Conservation (phyloP, 306 rosid genomes). For the Heteromeles arbutifolia region DNA sequence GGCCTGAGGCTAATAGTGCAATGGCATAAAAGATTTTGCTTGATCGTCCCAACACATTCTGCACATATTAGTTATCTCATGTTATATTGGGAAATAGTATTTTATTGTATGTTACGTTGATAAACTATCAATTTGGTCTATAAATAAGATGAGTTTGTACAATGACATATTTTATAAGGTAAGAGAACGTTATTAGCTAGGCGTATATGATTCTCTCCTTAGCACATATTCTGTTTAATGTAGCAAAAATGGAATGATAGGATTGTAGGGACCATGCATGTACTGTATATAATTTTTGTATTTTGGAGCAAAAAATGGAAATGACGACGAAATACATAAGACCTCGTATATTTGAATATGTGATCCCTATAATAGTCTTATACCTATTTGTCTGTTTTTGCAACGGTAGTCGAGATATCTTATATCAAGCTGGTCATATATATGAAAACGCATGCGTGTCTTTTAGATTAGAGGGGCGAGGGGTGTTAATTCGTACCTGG, state of each 20-base stretch:
- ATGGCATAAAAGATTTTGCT: slow-evolving; percentile 73
- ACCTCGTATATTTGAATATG: too few species aligned
- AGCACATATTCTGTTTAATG: too few species aligned
- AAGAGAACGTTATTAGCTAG: not conserved
- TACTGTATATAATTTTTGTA: too few species aligned
- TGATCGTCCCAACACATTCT: slow-evolving; percentile 82
- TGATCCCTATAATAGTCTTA: too few species aligned
- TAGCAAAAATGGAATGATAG: too few species aligned
- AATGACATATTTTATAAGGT: not conserved
- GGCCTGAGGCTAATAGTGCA: slow-evolving; percentile 87
- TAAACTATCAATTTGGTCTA: not conserved
- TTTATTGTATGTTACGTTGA: not conserved
- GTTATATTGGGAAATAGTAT: not conserved
- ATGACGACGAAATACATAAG: too few species aligned
- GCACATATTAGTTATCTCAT: not conserved
- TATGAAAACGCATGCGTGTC: not conserved
- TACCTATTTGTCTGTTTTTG: too few species aligned
- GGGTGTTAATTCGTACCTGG: slow-evolving; percentile 34
- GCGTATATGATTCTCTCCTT: too few species aligned
- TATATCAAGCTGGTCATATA: too few species aligned
- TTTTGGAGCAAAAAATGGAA: too few species aligned
- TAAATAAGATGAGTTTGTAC: not conserved
- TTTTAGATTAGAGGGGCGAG: not conserved
- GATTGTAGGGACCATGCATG: too few species aligned
- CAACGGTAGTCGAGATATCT: too few species aligned